Percentiles rank a stretch among this genome's conserved stretches.
Conservation (phyloP, 2,329 filamentous ascomycete species). For the Alternaria panax region DNA sequence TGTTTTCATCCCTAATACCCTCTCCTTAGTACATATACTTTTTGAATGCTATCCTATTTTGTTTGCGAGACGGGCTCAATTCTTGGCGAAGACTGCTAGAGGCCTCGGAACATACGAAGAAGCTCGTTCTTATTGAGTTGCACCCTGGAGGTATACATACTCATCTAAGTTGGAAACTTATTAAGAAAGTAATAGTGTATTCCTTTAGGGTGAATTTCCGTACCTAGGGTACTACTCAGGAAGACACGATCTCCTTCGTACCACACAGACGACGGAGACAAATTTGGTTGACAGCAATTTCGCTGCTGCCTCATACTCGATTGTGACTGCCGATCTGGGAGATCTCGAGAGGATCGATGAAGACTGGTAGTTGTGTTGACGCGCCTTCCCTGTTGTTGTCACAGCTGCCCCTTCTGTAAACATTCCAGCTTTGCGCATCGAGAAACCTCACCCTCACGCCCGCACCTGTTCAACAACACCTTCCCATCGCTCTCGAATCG, state of each 20-base stretch:
- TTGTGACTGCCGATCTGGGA: background rate
- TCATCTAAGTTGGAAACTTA: too few species aligned
- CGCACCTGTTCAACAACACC: background rate
- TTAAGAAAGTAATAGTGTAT: too few species aligned
- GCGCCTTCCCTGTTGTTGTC: conserved; percentile 1
- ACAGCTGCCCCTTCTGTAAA: conserved; percentile 3
- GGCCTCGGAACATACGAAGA: too few species aligned
- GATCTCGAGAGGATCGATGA: background rate
- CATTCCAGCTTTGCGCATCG: background rate
- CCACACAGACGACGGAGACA: background rate
- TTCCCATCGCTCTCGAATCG: background rate
- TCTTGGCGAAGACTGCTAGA: background rate
- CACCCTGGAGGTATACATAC: too few species aligned
- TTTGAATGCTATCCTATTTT: background rate
- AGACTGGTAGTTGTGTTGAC: background rate
- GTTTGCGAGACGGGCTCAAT: background rate
- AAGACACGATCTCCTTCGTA: too few species aligned
- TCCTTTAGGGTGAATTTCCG: too few species aligned
- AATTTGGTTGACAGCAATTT: background rate
- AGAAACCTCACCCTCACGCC: background rate
- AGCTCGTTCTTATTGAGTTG: too few species aligned
- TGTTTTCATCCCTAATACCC: background rate
- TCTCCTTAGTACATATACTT: background rate
- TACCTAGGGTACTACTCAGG: too few species aligned
- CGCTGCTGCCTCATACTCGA: background rate